Base-by-base conservation (phyloP, 345 rosid species). In the Melastoma malabathricum region DNA sequence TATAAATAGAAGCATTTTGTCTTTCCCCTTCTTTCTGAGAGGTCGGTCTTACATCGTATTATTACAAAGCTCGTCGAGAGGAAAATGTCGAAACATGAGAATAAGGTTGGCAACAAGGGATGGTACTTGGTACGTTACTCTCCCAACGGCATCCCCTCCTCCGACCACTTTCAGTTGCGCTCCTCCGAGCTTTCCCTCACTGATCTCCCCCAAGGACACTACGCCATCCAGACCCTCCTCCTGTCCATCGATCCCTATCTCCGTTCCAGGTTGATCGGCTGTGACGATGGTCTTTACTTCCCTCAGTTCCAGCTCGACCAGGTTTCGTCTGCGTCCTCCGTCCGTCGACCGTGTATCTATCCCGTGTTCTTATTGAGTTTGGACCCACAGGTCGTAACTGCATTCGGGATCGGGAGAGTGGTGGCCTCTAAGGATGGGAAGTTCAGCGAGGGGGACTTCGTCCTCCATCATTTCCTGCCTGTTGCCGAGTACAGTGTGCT, bases 161-260 rank as follows among this genome's bases (percentile, higher is more conserved):
- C 77, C 16, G 61, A 66, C 15, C 77, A 74, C 58, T 58, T 77
- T 18, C 68, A 68, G 51, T 50, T 68, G 55, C 79, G 70, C 4
- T 48, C 45, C 12, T 62, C 55, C 13, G 47, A 14, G 0, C 1
- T 69, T 15, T 52, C 71, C 0, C 48, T 64, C 1, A 46, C 58
- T 3, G 29, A 38, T n/a, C 56, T 74, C 19, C 75, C 73, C 0
- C 71, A 71, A 10, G 49, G 47, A 29, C 69, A 68, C 8, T 64
- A 71, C 8, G 66, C 62, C 27, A 12, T 68, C 16, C 51, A 71
- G 62, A n/a, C 52, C 20, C 75, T 74, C 52, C 58, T 46, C 29
- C 18, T 77, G 59, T 71, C 83, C 13, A 15, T 71, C 10, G 83
- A 71, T 44, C 83, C 83, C 25, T 74, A 54, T 46, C 46, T 66